These are phyloP conservation scores for Cyclotella kingstonii DNA, from an alignment of 108 stramenopile species.

Conservation along the genomic window DNA sequence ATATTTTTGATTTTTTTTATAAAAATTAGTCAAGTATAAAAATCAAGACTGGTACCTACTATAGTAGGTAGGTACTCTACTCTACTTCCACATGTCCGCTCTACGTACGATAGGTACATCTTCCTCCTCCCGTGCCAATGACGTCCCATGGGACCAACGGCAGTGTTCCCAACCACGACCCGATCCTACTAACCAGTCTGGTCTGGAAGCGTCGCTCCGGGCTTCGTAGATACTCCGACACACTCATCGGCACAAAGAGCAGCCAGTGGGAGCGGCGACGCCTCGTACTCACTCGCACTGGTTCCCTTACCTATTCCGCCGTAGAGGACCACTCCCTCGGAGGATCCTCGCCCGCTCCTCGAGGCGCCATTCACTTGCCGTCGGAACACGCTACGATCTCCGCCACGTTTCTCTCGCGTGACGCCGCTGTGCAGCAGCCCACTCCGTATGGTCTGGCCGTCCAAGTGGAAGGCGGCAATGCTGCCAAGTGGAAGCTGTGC, in stretches of 20 bases:
- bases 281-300: slow-evolving; percentile 37
- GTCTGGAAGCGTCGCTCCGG: slow-evolving; percentile 81
- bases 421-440: slow-evolving; percentile 53
- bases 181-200: slow-evolving; percentile 42
- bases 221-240: slow-evolving; percentile 62
- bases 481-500: slow-evolving; percentile 47
- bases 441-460: slow-evolving; percentile 68
- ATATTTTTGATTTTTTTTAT: too few relatives aligned
- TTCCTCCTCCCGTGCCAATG: too few relatives aligned
- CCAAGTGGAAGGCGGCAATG: slow-evolving; percentile 31
- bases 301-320: slow-evolving; percentile 49
- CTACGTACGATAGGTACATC: too few relatives aligned
- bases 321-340: not conserved
- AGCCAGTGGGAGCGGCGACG: slow-evolving; percentile 69
- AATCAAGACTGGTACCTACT: too few relatives aligned
- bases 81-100: too few relatives aligned
- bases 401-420: slow-evolving; percentile 19
- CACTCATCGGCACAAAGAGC: slow-evolving; percentile 22
- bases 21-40: too few relatives aligned
- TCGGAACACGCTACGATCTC: slow-evolving; percentile 29
- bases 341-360: not conserved
- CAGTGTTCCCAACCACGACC: not conserved
- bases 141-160: too few relatives aligned
- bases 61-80: too few relatives aligned
- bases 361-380: slow-evolving; percentile 21